Base-by-base conservation (phyloP, 1,139 yeast genomes). In the Geotrichum bryndzae region DNA sequence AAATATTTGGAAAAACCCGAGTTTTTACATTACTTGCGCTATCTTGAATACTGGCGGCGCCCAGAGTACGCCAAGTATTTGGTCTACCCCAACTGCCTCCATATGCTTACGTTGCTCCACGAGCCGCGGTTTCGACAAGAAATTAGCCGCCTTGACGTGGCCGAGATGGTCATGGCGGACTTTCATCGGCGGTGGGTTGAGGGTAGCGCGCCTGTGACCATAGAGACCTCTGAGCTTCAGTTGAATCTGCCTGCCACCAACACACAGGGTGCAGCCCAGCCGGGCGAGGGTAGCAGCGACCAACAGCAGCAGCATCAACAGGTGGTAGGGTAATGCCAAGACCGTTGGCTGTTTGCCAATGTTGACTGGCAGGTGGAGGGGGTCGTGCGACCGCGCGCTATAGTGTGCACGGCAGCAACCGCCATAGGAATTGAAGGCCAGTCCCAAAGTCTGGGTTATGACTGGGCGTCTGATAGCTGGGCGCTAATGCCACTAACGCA, bases 61-160 rank as follows among this genome's bases (percentile, higher is more conserved):
- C 90, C 91, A 0, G 79, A 85, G 65, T 86, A 86, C 68, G 81
- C 90, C 53, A 82, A 82, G 68, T 85, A 80, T 69, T 72, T 88
- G 62, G 89, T 87, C 62, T 85, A 86, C 71, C 92, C 91, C 35
- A 87, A 86, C 72, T 86, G 92, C 69, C 76, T 87, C 56, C 90
- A 86, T 68, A 80, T 87, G 56, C 76, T 87, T 64, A 80, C 87
- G 41, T 74, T 87, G 64, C 76, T 87, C 41, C 71, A 74, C 61
- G 74, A 77, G 64, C 77, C 77, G 3, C 66, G 63, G 41, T 78
- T 78, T 65, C 67, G 81, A 13, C 72, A 70, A 57, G 80, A 76
- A 56, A 75, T 78, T 53, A 68, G 73, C 25, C 72, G 77, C 27
- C 76, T 72, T 18, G 81, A 78, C 61, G 73, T 77, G 13, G 80